Evolutionary conservation across 164 flowering plant genomes (phyloP).

Genomic region (Piper longum): DNA sequence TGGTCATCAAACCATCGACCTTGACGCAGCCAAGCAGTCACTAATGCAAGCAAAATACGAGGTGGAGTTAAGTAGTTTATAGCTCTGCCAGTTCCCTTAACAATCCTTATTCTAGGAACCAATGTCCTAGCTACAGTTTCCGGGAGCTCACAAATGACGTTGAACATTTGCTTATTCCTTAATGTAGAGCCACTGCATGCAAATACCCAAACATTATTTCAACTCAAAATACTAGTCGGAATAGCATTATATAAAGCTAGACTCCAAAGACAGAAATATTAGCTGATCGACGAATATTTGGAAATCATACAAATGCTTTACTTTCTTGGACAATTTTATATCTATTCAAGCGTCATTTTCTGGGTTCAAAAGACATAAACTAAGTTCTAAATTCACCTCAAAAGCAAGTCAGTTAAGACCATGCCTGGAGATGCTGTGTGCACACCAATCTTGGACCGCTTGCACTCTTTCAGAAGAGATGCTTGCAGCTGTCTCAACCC

Average conservation of each 20-base stretch:
- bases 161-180: conserved; percentile 84
- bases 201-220: not conserved
- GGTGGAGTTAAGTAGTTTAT: conserved; percentile 94
- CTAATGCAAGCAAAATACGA: conserved; percentile 80
- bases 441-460: conserved; percentile 67
- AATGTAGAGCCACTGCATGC: conserved; percentile 67
- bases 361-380: too few relatives aligned
- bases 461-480: conserved; percentile 76
- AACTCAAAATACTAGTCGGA: not conserved
- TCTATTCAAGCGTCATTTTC: not conserved
- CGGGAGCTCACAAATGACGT: conserved; percentile 93
- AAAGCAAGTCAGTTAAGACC: conserved; percentile 89
- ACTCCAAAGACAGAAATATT: not conserved
- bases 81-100: conserved; percentile 84
- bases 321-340: not conserved
- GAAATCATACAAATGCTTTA: not conserved
- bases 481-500: conserved; percentile 89
- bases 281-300: not conserved
- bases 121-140: conserved; percentile 95
- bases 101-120: conserved; percentile 85
- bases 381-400: conserved; percentile 36
- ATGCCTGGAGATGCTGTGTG: conserved; percentile 98
- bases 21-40: conserved; percentile 85
- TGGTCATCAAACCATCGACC: conserved; percentile 95
- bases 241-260: not conserved